Evolutionary conservation across 306 rosid genomes (phyloP).

Genomic region (Prunus kanzakura): DNA sequence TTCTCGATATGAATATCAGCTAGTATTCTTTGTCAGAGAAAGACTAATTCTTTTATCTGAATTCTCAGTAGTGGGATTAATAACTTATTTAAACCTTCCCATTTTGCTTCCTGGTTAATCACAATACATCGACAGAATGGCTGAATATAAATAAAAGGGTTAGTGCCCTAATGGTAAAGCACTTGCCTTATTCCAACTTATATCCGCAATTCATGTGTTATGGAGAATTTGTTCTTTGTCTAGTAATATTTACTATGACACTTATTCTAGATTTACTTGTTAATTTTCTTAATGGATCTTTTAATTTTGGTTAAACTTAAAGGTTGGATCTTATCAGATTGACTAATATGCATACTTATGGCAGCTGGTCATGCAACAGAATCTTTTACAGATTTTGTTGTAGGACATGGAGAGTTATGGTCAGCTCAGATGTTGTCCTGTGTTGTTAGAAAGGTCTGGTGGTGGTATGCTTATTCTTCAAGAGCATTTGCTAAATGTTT

Average conservation of each 20-base stretch:
- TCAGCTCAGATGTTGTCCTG: slow-evolving; percentile 85
- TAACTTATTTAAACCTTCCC: neutral
- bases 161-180: neutral
- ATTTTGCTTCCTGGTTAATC: neutral
- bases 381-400: slow-evolving; percentile 95
- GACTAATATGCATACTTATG: slow-evolving; percentile 36
- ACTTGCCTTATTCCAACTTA: neutral
- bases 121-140: neutral
- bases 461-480: slow-evolving; percentile 13
- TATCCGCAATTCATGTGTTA: neutral
- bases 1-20: neutral
- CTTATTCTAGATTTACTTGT: neutral
- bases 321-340: slow-evolving; percentile 13
- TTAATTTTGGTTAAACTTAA: slow-evolving; percentile 10
- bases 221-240: neutral
- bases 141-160: neutral
- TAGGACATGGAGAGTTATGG: slow-evolving; percentile 99
- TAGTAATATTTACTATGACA: neutral
- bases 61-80: neutral
- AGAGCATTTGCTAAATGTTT: slow-evolving; percentile 3
- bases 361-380: slow-evolving; percentile 99
- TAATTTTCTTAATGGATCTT: neutral
- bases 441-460: slow-evolving; percentile 70
- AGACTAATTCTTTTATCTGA: neutral
- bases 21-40: neutral